Conservation (phyloP, 2,329 filamentous ascomycete species). For the Tetracladium maxilliforme region DNA sequence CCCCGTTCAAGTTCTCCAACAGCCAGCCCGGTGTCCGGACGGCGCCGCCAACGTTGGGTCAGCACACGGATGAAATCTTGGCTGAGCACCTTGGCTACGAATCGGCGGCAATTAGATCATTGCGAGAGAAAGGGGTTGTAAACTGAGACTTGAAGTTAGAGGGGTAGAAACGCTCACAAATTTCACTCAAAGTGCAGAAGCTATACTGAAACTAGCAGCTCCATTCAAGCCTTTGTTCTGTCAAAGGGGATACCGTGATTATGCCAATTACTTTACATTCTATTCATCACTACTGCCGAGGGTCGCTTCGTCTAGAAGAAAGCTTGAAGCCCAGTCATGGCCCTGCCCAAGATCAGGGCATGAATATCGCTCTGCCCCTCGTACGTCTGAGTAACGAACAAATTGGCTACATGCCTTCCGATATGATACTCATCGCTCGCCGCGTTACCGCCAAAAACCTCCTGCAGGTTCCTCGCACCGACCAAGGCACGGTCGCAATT, state of each 20-base stretch:
- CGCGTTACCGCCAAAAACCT: constrained; percentile 56
- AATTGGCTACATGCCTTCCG: constrained; percentile 51
- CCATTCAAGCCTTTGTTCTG: too few species aligned
- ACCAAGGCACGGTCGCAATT: constrained; percentile 53
- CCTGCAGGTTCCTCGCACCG: constrained; percentile 45
- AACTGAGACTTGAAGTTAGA: too few species aligned
- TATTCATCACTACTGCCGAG: constrained; percentile 1
- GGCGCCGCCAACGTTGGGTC: constrained; percentile 70
- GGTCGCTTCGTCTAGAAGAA: constrained; percentile 17
- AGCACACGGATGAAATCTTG: constrained; percentile 74
- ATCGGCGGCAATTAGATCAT: too few species aligned
- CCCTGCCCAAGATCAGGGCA: constrained; percentile 29
- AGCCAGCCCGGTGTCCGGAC: constrained; percentile 62
- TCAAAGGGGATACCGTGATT: neutral
- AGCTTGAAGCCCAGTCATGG: constrained; percentile 44
- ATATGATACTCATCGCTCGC: constrained; percentile 58
- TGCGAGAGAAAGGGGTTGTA: too few species aligned
- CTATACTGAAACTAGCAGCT: too few species aligned
- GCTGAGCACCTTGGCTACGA: too few species aligned
- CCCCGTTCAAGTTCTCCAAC: constrained; percentile 86
- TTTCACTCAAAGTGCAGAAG: too few species aligned
- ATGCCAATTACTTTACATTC: neutral
- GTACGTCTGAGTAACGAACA: constrained; percentile 60
- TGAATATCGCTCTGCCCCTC: constrained; percentile 61
- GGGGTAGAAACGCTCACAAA: too few species aligned